Evolutionary conservation across 2,329 filamentous ascomycete genomes (phyloP).

Genomic region (Chaetomium sp.): DNA sequence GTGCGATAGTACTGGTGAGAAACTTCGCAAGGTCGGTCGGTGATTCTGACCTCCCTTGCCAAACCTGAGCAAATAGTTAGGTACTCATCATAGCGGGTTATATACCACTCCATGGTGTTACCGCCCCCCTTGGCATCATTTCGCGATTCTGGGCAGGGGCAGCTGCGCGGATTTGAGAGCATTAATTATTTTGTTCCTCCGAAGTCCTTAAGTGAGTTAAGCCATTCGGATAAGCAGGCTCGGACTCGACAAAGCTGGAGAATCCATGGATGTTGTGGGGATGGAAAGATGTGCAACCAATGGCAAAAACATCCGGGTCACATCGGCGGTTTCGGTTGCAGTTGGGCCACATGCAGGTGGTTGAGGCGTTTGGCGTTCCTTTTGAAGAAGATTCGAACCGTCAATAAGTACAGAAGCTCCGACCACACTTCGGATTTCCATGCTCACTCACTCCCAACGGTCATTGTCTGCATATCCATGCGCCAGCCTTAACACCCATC

Average conservation of each 20-base stretch:
- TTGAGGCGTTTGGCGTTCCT: background rate
- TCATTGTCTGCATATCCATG: conserved; percentile 32
- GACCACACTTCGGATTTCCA: background rate
- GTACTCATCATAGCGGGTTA: background rate
- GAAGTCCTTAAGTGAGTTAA: background rate
- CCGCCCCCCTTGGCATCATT: background rate
- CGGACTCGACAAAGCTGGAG: background rate
- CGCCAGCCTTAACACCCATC: conserved; percentile 43
- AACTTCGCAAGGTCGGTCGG: background rate
- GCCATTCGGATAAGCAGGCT: background rate
- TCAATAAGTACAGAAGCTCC: background rate
- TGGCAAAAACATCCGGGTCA: background rate
- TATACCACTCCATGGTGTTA: background rate
- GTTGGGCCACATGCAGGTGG: background rate
- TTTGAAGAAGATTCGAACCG: background rate
- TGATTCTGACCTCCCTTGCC: background rate
- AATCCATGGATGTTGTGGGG: background rate
- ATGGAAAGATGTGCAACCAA: background rate
- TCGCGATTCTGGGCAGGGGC: background rate
- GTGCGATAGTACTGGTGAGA: background rate
- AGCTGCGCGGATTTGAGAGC: background rate
- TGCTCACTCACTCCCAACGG: conserved; percentile 26
- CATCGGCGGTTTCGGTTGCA: background rate
- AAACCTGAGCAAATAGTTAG: background rate
- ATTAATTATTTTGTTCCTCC: background rate